Conservation (phyloP, 2,329 filamentous ascomycete species). For the Hymenotorrendiella dingleyae region DNA sequence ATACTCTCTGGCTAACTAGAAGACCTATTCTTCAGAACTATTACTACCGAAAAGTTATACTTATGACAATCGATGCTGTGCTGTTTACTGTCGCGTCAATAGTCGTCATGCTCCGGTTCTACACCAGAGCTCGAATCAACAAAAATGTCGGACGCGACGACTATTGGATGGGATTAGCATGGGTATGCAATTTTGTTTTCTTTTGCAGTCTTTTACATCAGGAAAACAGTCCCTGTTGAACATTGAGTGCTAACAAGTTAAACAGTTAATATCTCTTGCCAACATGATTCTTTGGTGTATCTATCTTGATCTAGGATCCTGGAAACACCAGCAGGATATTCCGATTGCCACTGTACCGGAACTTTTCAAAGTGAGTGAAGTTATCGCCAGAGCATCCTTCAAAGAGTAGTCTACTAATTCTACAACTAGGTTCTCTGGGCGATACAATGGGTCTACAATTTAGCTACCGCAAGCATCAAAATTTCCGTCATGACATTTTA, state of each 20-base stretch:
- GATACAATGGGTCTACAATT: slow-evolving; percentile 1
- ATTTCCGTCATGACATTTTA: slow-evolving; percentile 6
- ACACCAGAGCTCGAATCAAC: slow-evolving; percentile 3
- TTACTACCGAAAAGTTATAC: neutral
- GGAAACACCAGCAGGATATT: slow-evolving; percentile 2
- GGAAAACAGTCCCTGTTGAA: neutral
- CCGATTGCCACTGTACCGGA: neutral
- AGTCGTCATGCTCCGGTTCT: slow-evolving; percentile 3
- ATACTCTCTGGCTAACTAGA: neutral
- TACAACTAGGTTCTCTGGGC: slow-evolving; percentile 4
- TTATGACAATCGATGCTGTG: neutral
- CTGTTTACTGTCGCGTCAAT: neutral
- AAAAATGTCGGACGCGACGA: slow-evolving; percentile 6
- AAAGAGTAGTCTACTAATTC: neutral
- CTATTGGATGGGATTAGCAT: slow-evolving; percentile 5
- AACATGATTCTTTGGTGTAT: slow-evolving; percentile 1
- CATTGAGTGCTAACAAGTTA: neutral
- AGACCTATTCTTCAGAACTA: neutral
- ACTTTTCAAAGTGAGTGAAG: neutral
- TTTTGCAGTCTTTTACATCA: neutral
- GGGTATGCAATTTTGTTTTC: neutral
- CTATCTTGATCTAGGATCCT: slow-evolving; percentile 4
- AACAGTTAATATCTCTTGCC: slow-evolving; percentile 1
- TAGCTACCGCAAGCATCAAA: slow-evolving; percentile 2
- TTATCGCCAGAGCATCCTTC: neutral